A percentile compares a stretch with the other conserved stretches of the same genome.
These are phyloP conservation scores for Trebouxia sp. DNA, from an alignment of 139 green algal species.

Conservation along the genomic window DNA sequence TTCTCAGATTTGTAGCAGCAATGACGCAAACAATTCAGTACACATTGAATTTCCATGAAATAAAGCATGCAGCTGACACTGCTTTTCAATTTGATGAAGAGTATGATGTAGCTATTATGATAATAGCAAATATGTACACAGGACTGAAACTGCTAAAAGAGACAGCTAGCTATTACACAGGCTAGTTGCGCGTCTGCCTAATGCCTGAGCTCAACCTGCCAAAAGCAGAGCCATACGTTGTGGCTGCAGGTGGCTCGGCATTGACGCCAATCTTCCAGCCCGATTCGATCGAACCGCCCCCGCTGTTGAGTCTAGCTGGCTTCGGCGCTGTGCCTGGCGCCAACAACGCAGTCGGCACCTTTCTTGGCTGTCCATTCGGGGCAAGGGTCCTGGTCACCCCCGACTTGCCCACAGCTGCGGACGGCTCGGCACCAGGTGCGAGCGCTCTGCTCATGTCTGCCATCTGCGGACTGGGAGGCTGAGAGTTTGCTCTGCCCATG, in stretches of 20 bases:
- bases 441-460: neutral
- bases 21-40: no score
- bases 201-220: neutral
- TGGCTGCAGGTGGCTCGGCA: neutral
- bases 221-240: conserved; percentile 7
- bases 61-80: no score
- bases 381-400: conserved; percentile 70
- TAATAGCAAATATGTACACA: no score
- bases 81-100: no score
- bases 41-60: no score
- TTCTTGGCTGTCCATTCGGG: conserved; percentile 86
- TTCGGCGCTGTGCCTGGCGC: neutral
- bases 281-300: neutral
- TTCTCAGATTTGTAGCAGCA: no score
- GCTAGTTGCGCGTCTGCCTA: conserved; percentile 10
- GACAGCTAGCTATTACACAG: no score
- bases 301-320: conserved; percentile 13
- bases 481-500: conserved; percentile 9
- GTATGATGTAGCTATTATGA: no score
- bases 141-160: no score
- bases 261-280: conserved; percentile 12
- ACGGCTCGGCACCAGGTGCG: neutral
- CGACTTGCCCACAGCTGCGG: conserved; percentile 5
- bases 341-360: conserved; percentile 53
- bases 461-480: conserved; percentile 17